Evolutionary conservation across 306 rosid genomes (phyloP).

Genomic region (Cajanus cajan): DNA sequence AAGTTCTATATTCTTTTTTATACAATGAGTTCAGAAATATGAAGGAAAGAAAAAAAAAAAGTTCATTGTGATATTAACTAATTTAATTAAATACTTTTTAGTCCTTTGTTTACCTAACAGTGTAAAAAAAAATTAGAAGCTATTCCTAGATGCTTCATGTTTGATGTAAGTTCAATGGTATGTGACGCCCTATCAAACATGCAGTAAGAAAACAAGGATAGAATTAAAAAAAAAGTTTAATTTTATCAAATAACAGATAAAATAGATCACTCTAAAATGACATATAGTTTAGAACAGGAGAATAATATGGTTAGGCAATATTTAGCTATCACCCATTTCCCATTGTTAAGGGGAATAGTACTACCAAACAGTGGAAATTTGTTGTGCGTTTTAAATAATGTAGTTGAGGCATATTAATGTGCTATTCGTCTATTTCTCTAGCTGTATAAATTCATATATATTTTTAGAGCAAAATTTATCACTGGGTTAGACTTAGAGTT

Average conservation of each 20-base stretch:
- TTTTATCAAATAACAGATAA: not conserved
- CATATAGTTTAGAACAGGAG: not conserved
- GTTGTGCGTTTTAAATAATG: not conserved
- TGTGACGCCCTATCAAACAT: no score
- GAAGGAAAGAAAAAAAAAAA: not conserved
- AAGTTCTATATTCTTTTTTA: not conserved
- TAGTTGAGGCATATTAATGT: not conserved
- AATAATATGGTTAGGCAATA: not conserved
- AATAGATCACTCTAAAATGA: not conserved
- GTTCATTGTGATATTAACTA: not conserved
- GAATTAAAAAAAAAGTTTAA: not conserved
- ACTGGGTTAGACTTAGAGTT: not conserved
- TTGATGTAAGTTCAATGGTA: no score
- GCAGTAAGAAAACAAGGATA: not conserved
- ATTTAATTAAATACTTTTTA: slow-evolving; percentile 42
- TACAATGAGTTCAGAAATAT: not conserved
- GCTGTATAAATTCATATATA: not conserved
- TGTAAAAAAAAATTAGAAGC: no score
- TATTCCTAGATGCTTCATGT: no score
- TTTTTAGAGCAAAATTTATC: not conserved
- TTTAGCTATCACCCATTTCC: not conserved
- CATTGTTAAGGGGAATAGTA: not conserved
- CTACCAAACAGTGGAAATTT: not conserved
- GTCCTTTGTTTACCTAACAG: no score
- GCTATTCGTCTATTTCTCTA: not conserved